These are phyloP conservation scores for Malassezia furfur DNA, from an alignment of 1,284 basidiomycete species.

Conservation along the genomic window DNA sequence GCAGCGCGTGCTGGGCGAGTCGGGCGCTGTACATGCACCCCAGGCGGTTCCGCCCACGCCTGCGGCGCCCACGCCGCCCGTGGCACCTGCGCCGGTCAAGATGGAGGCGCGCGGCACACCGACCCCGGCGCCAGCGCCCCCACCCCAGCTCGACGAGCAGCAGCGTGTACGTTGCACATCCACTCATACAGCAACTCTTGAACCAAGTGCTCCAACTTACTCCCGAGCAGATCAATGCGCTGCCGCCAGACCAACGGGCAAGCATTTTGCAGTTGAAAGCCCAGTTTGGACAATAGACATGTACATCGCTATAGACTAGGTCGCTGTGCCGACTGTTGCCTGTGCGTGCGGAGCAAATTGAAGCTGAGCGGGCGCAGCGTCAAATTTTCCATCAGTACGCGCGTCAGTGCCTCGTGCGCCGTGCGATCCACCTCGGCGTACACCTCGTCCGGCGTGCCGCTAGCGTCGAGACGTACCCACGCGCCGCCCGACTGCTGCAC, in stretches of 20 bases:
- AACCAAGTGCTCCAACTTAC: slow-evolving; percentile 72
- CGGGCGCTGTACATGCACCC: slow-evolving; percentile 4
- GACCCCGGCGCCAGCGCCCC: slow-evolving; percentile 9
- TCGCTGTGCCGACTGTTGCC: slow-evolving; percentile 4
- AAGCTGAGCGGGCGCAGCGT: slow-evolving; percentile 20
- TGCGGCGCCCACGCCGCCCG: slow-evolving; percentile 36
- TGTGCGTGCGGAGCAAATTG: slow-evolving; percentile 7
- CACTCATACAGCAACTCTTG: slow-evolving; percentile 23
- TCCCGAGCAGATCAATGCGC: slow-evolving; percentile 71
- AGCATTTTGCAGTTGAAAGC: slow-evolving; percentile 63
- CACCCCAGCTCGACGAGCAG: slow-evolving; percentile 33
- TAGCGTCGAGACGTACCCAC: slow-evolving; percentile 37
- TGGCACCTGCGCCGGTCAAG: slow-evolving; percentile 42
- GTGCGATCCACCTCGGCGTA: slow-evolving; percentile 26
- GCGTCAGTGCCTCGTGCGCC: slow-evolving; percentile 20
- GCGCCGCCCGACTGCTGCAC: slow-evolving; percentile 22
- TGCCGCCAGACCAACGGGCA: slow-evolving; percentile 70
- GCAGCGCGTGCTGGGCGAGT: slow-evolving; percentile 52
- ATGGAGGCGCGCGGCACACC: background rate
- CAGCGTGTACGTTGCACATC: slow-evolving; percentile 18
- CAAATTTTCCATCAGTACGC: slow-evolving; percentile 18
- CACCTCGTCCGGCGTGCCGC: slow-evolving; percentile 34
- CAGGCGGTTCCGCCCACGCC: slow-evolving; percentile 49
- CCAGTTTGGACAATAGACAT: slow-evolving; percentile 33
- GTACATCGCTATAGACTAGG: slow-evolving; percentile 3